Evolutionary conservation across 2,329 filamentous ascomycete genomes (phyloP).

Genomic region (Colletotrichum horii): DNA sequence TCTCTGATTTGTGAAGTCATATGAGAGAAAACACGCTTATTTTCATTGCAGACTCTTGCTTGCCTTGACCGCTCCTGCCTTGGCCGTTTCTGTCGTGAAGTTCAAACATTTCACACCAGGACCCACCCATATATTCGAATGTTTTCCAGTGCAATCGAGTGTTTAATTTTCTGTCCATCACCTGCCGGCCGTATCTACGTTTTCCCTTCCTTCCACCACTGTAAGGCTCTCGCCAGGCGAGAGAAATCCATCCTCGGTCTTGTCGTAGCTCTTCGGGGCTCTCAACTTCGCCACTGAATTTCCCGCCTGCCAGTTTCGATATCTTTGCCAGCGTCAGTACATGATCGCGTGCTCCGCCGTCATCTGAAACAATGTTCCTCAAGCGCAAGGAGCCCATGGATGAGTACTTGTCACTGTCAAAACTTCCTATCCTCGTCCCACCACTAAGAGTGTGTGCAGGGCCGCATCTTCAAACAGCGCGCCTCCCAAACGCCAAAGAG

Average conservation of each 20-base stretch:
- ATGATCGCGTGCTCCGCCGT: accelerated
- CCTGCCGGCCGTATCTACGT: too few relatives aligned
- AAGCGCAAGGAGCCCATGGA: background rate
- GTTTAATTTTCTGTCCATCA: too few relatives aligned
- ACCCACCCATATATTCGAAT: too few relatives aligned
- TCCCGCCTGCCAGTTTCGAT: too few relatives aligned
- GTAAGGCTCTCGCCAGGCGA: too few relatives aligned
- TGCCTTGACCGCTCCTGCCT: background rate
- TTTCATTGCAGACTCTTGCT: background rate
- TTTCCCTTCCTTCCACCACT: accelerated
- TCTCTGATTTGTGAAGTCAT: background rate
- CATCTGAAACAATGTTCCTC: background rate
- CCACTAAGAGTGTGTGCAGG: background rate
- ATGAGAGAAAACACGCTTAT: accelerated
- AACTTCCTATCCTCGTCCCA: background rate
- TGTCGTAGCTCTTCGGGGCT: too few relatives aligned
- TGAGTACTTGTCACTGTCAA: background rate
- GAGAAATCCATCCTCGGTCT: too few relatives aligned
- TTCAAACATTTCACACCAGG: too few relatives aligned
- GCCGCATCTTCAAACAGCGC: background rate
- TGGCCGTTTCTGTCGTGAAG: too few relatives aligned
- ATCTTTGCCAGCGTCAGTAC: background rate
- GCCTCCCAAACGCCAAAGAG: background rate
- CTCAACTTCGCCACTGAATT: too few relatives aligned
- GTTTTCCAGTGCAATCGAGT: too few relatives aligned